Base-by-base conservation (phyloP, 768 basidiomycete genomes). In the Neoboletus brunneissimus region DNA sequence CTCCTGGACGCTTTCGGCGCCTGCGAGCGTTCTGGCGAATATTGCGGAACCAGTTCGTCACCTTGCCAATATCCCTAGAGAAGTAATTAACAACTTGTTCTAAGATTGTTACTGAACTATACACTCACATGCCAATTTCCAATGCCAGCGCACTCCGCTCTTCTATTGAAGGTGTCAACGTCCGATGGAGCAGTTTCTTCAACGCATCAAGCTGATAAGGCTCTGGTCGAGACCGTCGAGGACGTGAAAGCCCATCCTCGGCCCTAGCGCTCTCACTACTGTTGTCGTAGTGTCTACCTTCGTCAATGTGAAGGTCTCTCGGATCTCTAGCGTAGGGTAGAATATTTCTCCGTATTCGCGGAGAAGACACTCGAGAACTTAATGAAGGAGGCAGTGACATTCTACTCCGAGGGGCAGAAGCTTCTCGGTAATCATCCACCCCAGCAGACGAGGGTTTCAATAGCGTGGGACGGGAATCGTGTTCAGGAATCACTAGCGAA, bases 11-110 rank as follows among this genome's bases (percentile, higher is more conserved):
- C 72, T 79, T 84, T 54, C 81, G 79, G 23, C 89, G 83, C 71
- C 85, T 90, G 42, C 89, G 75, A n/a, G 89, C 80, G 18, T 87
- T 88, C 73, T 92, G 89, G 37, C 89, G 82, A 55, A 91, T 78
- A 67, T 92, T 92, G 35, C 89, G 79, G 78, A 91, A 91, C 89
- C 89, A 92, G 69, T 92, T 92, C 18, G 89, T 90, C 51, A 92
- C 89, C 72, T 89, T 90, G 60, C 85, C 86, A 54, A 91, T 71
- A 72, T 92, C 89, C 89, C 83, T 86, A 55, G 15, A 52, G 51
- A 54, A 58, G n/a, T 54, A 52, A 65, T 55, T 56, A 63, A 34
- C 27, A 16, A 64, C 50, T 40, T 29, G 55, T 53, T 43, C 45
- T 18, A 31, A 18, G 2, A 29, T 4, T 5, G 12, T 38, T 15